Evolutionary conservation across 306 rosid genomes (phyloP).

Genomic region (Corylus americana): DNA sequence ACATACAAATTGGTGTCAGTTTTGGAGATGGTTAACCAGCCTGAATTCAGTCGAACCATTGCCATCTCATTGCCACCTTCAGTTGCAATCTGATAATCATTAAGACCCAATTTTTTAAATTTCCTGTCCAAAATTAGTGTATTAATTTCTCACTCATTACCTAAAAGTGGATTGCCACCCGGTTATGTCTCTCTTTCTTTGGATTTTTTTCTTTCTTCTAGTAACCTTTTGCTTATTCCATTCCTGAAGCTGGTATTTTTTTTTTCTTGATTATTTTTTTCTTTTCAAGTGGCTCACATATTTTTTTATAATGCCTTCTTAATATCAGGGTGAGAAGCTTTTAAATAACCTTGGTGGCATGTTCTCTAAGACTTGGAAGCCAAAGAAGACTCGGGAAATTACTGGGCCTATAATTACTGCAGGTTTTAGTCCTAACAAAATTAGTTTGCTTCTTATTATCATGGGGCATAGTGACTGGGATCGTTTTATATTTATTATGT

Average conservation of each 20-base stretch:
- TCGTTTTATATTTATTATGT: constrained; percentile 11
- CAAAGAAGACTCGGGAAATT: constrained; percentile 67
- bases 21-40: not conserved
- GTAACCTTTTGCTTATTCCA: not conserved
- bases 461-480: constrained; percentile 5
- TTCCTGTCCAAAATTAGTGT: not conserved
- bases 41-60: not conserved
- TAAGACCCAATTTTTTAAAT: not conserved
- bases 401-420: constrained; percentile 72
- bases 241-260: not conserved
- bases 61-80: not conserved
- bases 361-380: constrained; percentile 85
- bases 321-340: constrained; percentile 87
- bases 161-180: not conserved
- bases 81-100: constrained; percentile 1
- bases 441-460: not conserved
- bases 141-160: not conserved
- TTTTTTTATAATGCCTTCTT: not conserved
- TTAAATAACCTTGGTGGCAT: constrained; percentile 92
- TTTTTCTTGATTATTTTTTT: not conserved
- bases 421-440: constrained; percentile 48
- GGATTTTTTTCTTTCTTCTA: not conserved
- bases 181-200: not conserved
- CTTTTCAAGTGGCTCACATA: not conserved
- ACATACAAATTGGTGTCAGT: not conserved